Conservation (phyloP, 495 filamentous ascomycete genomes). For the Penicillium canariense region DNA sequence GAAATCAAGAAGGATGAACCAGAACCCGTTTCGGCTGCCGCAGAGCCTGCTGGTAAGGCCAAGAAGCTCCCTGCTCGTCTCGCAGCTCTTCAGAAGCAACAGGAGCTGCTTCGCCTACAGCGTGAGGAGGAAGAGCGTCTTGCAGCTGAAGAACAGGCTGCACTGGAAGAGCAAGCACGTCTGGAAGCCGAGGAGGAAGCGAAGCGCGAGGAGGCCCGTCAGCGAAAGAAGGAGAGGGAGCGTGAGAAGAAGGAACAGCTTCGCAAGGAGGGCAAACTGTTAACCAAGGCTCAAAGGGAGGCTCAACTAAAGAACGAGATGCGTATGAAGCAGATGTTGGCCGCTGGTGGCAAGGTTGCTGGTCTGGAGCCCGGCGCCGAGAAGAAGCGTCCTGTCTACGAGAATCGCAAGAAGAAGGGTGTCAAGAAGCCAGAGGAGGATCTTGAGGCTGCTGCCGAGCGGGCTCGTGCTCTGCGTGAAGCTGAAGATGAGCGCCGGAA, state of each 20-base stretch:
- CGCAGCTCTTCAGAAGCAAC: conserved; percentile 83
- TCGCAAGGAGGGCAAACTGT: conserved; percentile 90
- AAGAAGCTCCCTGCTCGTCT: conserved; percentile 85
- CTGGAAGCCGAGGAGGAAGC: conserved; percentile 71
- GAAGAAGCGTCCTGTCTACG: conserved; percentile 74
- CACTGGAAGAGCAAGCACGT: conserved; percentile 66
- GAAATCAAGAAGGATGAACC: conserved; percentile 38
- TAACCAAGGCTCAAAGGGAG: conserved; percentile 92
- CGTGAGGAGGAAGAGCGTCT: conserved; percentile 73
- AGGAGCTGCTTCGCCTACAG: conserved; percentile 71
- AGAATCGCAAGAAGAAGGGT: conserved; percentile 73
- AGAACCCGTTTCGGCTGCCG: conserved; percentile 47
- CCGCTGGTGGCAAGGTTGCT: conserved; percentile 73
- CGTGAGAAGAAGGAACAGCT: conserved; percentile 94
- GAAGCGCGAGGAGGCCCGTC: conserved; percentile 69
- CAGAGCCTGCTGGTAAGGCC: conserved; percentile 54
- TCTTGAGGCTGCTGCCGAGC: conserved; percentile 59
- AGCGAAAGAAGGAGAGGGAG: conserved; percentile 89
- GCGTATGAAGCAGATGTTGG: conserved; percentile 93
- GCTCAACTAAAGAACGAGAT: conserved; percentile 77
- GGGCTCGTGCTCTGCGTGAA: conserved; percentile 59
- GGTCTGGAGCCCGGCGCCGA: conserved; percentile 63
- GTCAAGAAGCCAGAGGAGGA: conserved; percentile 71
- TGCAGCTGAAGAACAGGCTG: conserved; percentile 71
- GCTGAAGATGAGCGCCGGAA: conserved; percentile 70